Evolutionary conservation across 345 rosid species (phyloP).

Genomic region (Salix viminalis): DNA sequence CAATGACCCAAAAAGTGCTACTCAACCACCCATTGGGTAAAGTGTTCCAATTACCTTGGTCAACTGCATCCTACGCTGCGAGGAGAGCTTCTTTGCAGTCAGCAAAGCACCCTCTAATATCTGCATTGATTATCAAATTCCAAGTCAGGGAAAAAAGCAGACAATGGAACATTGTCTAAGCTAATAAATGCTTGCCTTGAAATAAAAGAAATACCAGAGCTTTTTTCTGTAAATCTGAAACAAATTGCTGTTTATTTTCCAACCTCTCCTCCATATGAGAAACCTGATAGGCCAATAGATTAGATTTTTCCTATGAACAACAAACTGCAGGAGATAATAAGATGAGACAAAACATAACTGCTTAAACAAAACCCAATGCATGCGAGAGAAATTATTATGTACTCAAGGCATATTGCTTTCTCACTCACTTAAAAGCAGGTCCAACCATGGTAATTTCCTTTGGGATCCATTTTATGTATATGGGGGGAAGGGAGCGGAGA

Average conservation of each 20-base stretch:
- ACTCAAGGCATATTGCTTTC: no score
- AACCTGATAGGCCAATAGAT: slow-evolving; percentile 37
- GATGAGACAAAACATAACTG: neutral
- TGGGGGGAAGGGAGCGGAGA: no score
- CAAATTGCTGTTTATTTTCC: slow-evolving; percentile 41
- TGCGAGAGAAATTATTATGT: no score
- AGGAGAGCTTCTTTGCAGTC: slow-evolving; percentile 55
- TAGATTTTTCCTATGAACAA: no score
- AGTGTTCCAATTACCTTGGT: slow-evolving; percentile 48
- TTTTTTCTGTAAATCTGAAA: slow-evolving; percentile 56
- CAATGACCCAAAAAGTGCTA: slow-evolving; percentile 6
- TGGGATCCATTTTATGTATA: no score
- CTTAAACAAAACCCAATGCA: no score
- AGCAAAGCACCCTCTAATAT: slow-evolving; percentile 65
- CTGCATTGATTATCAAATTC: slow-evolving; percentile 36
- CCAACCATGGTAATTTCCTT: no score
- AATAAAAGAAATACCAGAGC: slow-evolving; percentile 43
- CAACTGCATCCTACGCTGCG: slow-evolving; percentile 54
- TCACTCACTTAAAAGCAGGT: no score
- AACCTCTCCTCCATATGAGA: slow-evolving; percentile 45
- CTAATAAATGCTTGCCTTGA: neutral
- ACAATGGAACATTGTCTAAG: no score
- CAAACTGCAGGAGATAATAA: no score
- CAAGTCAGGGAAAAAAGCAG: no score
- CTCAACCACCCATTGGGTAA: slow-evolving; percentile 1